A percentile compares a stretch with the other conserved stretches of the same genome.
Conservation (phyloP, 495 filamentous ascomycete genomes). For the Penicillium pancosmium region DNA sequence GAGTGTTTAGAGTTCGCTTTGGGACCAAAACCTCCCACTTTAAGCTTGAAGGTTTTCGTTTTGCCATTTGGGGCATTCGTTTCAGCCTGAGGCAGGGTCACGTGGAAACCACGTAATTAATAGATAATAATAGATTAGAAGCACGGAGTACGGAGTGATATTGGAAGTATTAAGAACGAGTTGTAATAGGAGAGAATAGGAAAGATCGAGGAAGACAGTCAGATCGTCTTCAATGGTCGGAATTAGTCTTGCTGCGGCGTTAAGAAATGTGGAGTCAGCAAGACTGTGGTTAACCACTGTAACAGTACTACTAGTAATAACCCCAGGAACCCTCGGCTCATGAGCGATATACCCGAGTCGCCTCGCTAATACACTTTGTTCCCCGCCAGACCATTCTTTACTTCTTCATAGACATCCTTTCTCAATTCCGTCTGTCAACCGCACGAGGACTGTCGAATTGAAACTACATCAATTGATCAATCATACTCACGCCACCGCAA, state of each 20-base stretch:
- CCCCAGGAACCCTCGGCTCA: slow-evolving; percentile 20
- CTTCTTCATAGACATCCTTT: background rate
- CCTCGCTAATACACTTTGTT: slow-evolving; percentile 3
- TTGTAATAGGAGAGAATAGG: too few relatives aligned
- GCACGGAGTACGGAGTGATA: too few relatives aligned
- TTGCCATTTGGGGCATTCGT: background rate
- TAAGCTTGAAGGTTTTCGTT: background rate
- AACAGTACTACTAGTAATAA: too few relatives aligned
- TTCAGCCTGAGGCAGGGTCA: slow-evolving; percentile 3
- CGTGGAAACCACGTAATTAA: background rate
- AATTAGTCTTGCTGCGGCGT: background rate
- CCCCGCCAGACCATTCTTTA: slow-evolving; percentile 11
- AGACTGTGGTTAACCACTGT: background rate
- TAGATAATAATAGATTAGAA: too few relatives aligned
- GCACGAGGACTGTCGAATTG: background rate
- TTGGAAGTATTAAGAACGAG: background rate
- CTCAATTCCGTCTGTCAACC: background rate
- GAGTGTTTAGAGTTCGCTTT: background rate
- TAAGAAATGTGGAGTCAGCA: background rate
- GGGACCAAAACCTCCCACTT: background rate
- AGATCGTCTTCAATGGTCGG: background rate
- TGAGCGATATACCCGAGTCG: slow-evolving; percentile 25
- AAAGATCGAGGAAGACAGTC: too few relatives aligned
- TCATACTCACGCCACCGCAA: background rate
- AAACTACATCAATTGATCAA: background rate